phyloP scores from a whole-genome alignment of 2,329 filamentous ascomycete species.

The Verticillium klebahnii region DNA sequence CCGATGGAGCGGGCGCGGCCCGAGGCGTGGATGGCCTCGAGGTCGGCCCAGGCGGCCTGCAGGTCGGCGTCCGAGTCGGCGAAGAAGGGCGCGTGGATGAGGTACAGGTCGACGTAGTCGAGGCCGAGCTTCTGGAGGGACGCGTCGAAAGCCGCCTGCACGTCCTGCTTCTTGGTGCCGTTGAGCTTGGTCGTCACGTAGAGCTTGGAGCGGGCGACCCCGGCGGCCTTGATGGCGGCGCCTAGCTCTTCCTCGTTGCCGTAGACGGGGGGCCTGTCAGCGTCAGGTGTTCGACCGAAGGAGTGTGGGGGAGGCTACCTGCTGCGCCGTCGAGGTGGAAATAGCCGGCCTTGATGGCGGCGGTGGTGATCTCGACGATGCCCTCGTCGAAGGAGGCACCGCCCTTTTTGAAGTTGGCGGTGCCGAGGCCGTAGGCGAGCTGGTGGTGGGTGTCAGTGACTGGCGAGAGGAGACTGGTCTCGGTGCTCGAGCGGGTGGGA shows the following conservation, averaged over 20 bases:
- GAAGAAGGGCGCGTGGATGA: conserved; percentile 56
- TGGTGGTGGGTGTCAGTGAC: conserved; percentile 21
- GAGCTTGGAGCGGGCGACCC: conserved; percentile 61
- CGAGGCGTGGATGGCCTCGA: conserved; percentile 62
- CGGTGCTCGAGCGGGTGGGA: neutral
- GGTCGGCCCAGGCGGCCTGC: conserved; percentile 53
- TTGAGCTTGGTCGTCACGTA: conserved; percentile 62
- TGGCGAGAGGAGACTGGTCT: neutral
- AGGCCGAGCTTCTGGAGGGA: conserved; percentile 63
- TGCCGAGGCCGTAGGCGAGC: conserved; percentile 70
- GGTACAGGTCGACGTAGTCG: conserved; percentile 69
- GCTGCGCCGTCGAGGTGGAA: conserved; percentile 73
- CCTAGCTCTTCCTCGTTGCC: conserved; percentile 67
- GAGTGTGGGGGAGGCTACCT: conserved; percentile 32
- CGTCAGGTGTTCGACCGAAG: neutral
- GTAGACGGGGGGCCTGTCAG: conserved; percentile 40
- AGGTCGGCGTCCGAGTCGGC: conserved; percentile 43
- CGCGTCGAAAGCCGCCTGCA: conserved; percentile 47
- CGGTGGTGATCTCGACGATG: conserved; percentile 44
- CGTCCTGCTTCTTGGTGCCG: conserved; percentile 31
- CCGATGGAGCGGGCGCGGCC: conserved; percentile 68
- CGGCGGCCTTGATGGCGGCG: conserved; percentile 62
- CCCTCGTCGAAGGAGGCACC: conserved; percentile 50
- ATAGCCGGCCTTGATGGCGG: conserved; percentile 65
- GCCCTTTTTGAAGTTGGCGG: conserved; percentile 56